These are phyloP conservation scores for Sinapis alba DNA, from an alignment of 441 rosid species.

Conservation along the genomic window DNA sequence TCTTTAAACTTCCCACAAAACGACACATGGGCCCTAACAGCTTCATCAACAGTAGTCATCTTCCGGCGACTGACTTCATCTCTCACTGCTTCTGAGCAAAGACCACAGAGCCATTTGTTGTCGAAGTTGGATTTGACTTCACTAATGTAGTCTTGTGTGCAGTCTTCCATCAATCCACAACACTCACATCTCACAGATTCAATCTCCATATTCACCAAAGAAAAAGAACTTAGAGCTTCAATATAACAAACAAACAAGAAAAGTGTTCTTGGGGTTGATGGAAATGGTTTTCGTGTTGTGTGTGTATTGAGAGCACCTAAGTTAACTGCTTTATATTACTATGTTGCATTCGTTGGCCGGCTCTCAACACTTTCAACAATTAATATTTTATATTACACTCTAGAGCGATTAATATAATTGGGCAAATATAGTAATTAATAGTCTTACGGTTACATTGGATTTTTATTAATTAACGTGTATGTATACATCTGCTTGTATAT, in stretches of 20 bases:
- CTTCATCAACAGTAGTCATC: conserved; percentile 63
- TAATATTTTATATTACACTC: conserved; percentile 4
- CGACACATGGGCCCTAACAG: conserved; percentile 91
- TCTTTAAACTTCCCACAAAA: conserved; percentile 89
- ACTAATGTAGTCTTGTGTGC: conserved; percentile 80
- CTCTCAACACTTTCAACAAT: conserved; percentile 20
- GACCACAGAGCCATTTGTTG: conserved; percentile 96
- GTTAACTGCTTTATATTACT: conserved; percentile 26
- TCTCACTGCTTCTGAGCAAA: conserved; percentile 91
- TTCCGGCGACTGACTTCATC: conserved; percentile 65
- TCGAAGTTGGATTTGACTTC: conserved; percentile 81
- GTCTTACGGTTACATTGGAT: conserved; percentile 22
- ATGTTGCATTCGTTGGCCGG: conserved; percentile 28
- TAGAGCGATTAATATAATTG: conserved; percentile 8
- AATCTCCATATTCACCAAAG: conserved; percentile 56
- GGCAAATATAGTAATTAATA: conserved; percentile 24
- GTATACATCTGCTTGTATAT: neutral
- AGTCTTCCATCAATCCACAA: conserved; percentile 91
- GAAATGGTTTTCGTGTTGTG: conserved; percentile 26
- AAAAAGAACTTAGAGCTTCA: conserved; percentile 5
- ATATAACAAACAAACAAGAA: neutral
- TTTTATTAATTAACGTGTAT: neutral
- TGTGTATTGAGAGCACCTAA: conserved; percentile 20
- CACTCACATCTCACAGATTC: conserved; percentile 91
- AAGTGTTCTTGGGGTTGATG: conserved; percentile 2